Base-by-base conservation (phyloP, 768 basidiomycete species). In the Leucogyrophana mollusca region DNA sequence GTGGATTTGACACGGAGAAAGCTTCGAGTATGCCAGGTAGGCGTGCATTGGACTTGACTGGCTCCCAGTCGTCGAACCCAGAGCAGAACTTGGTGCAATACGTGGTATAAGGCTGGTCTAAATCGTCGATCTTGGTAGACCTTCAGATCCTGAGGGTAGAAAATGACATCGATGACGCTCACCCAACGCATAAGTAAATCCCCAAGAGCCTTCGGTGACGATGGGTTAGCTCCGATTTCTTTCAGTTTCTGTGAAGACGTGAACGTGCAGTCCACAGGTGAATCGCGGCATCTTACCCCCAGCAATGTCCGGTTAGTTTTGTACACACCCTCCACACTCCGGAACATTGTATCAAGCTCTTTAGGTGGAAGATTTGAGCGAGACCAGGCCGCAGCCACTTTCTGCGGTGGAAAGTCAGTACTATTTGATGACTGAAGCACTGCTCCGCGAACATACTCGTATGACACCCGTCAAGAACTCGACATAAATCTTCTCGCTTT, bases 101-200 rank as follows among this genome's bases (percentile, higher is more conserved):
- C 34, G 74, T 78, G 42, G 81, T 82, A 64, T 99, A 99, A 3
- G 96, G 90, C 9, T 73, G 76, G 45, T 90, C 87, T 24, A 99
- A 72, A 59, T 99, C 94, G 52, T 93, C 88, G 54, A 98, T 92
- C 94, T 97, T 49, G 22, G 9, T 8, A 37, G 21, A 11, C 9
- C 35, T 38, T 61, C 39, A 65, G 64, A 25, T 40, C 34, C 42
- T 30, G 47, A 47, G 44, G 50, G 53, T 50, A 44, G 51, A 21
- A 32, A 22, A 45, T 27, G 39, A 40, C 34, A 45, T 35, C 34
- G 32, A 36, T 22, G 49, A 36, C 38, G 70, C 89, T 50, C 54
- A 95, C 95, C 96, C 95, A 98, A 70, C 88, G 84, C 88, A 97
- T 96, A 44, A 99, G 74, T 33, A 99, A 73, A 65, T 98, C 95